Evolutionary conservation across 306 rosid genomes (phyloP), one percentile per base, ranked within the genome.

Genomic region (Neltuma alba): DNA sequence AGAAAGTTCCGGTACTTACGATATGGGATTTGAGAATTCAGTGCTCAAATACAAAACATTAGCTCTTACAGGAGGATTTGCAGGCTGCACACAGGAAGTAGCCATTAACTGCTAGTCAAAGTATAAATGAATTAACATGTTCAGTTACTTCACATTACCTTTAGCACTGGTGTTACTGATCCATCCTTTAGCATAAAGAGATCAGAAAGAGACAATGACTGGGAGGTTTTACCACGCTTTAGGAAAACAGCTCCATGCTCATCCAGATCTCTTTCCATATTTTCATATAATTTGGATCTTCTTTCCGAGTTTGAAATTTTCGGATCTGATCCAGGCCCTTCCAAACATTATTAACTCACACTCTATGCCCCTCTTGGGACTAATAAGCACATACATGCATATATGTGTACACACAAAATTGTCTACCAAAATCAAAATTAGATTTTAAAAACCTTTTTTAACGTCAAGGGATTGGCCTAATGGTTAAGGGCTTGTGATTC

Each of bases 61-160:
- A 31, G 99, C 99, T 61, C 99, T 93, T 7, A 95, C 93, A 0
- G 99, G 96, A 79, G 99, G 99, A 86, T 85, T 82, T 69, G 96
- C 98, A 9, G 92, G 93, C 99, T 95, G 81, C 78, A 84, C 50
- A 70, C 34, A 77, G 72, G 75, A 81, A 42, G 23, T 85, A 55
- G 81, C 70, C 75, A 88, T 84, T 81, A 85, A 41, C 60, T 63
- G 38, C 69, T 74, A 67, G 81, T 63, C 55, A 79, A 85, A 74
- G 14, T 81, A 54, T 25, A 42, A 50, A 72, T 27, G 23, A 58
- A 76, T 37, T 54, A 63, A 40, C 28, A 41, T 3, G 76, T 41
- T 28, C 66, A 83, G 42, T 8, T 54, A 15, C 54, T 14, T 52
- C 3, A 18, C 41, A 77, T 79, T 70, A 92, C 99, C 93, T 95